phyloP scores from a whole-genome alignment of 108 stramenopile species.

The Fragilaria radians region DNA sequence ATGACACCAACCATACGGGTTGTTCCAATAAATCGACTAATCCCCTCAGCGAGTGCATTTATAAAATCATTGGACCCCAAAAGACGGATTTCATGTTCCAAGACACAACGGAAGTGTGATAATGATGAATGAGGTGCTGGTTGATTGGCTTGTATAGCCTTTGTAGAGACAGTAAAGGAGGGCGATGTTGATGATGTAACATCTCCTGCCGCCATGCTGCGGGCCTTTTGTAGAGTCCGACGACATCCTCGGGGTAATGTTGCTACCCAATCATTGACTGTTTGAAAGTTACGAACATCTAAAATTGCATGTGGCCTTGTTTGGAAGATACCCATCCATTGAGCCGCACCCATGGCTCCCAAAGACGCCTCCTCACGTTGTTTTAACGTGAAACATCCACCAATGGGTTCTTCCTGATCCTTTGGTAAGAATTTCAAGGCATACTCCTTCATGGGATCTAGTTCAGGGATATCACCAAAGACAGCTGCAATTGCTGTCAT shows the following conservation, averaged over 20 bases:
- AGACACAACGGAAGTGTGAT: conserved; percentile 69
- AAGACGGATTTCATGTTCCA: conserved; percentile 65
- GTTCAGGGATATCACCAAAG: conserved; percentile 62
- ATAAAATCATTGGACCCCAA: conserved; percentile 46
- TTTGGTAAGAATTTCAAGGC: conserved; percentile 33
- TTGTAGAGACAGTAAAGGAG: no score
- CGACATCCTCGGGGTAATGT: conserved; percentile 50
- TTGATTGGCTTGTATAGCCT: no score
- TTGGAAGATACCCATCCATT: conserved; percentile 61
- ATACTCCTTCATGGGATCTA: conserved; percentile 31
- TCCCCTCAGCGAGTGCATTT: conserved; percentile 59
- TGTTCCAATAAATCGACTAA: conserved; percentile 59
- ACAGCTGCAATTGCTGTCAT: conserved; percentile 63
- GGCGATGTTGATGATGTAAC: no score
- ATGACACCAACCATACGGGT: conserved; percentile 65
- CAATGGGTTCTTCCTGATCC: conserved; percentile 42
- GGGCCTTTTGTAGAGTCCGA: conserved; percentile 52
- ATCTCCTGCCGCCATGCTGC: no score
- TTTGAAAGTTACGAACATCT: conserved; percentile 35
- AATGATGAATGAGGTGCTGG: conserved; percentile 69
- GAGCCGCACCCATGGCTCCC: conserved; percentile 76
- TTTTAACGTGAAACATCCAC: conserved; percentile 33
- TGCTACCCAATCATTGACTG: conserved; percentile 62
- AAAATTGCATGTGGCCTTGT: conserved; percentile 71
- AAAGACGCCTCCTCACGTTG: conserved; percentile 57